Conservation (phyloP, 306 rosid genomes). For the Citrullus mucosospermus region DNA sequence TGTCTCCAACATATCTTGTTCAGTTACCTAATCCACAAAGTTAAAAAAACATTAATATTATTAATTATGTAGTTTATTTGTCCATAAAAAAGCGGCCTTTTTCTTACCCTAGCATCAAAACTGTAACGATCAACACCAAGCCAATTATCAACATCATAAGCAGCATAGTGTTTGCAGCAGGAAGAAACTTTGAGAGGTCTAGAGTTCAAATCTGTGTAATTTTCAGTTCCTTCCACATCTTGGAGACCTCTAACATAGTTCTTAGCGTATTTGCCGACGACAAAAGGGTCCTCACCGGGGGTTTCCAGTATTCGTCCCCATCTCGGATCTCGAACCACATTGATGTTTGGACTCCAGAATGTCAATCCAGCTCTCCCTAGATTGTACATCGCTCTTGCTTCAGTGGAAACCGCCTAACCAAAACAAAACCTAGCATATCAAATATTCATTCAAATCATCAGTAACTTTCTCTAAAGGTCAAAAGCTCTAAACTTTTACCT, state of each 20-base stretch:
- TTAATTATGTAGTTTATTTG: background rate
- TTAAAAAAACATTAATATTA: background rate
- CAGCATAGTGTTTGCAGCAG: constrained; percentile 86
- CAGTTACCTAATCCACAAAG: constrained; percentile 33
- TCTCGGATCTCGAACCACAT: constrained; percentile 66
- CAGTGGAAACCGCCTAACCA: constrained; percentile 39
- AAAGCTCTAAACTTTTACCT: background rate
- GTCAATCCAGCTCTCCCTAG: constrained; percentile 65
- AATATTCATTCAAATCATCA: background rate
- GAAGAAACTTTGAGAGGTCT: constrained; percentile 73
- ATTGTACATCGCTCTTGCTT: constrained; percentile 79
- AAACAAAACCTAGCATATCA: background rate
- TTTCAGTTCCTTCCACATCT: constrained; percentile 26
- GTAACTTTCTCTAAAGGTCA: background rate
- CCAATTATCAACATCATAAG: constrained; percentile 72
- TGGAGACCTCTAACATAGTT: constrained; percentile 66
- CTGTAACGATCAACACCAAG: constrained; percentile 56
- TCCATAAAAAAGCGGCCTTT: background rate
- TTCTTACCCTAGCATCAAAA: constrained; percentile 61
- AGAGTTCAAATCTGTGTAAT: constrained; percentile 8
- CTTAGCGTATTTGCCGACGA: constrained; percentile 45
- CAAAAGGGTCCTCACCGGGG: constrained; percentile 71
- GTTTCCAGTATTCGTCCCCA: constrained; percentile 81
- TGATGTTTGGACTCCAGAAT: constrained; percentile 76
- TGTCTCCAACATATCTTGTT: constrained; percentile 76